These are phyloP conservation scores for Galeopsis tetrahit DNA, from an alignment of 257 asterid genomes.

Conservation along the genomic window DNA sequence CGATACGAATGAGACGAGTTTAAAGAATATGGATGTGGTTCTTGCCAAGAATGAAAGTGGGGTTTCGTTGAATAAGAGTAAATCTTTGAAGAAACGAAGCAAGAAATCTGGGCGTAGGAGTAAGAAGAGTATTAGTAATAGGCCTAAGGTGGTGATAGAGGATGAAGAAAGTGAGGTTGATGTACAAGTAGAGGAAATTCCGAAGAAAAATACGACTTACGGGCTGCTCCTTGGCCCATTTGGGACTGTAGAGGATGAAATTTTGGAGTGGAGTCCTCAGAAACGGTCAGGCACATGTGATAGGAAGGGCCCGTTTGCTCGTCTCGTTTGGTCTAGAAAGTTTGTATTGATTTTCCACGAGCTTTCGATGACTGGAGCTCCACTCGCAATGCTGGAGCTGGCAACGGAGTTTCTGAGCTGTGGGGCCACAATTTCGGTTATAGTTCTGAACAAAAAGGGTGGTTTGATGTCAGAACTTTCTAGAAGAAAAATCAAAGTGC, in stretches of 20 bases:
- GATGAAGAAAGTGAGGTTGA: conserved; percentile 53
- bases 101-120: conserved; percentile 60
- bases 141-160: conserved; percentile 46
- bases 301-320: conserved; percentile 92
- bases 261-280: conserved; percentile 92
- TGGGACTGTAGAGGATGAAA: conserved; percentile 79
- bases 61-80: conserved; percentile 35
- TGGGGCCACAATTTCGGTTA: conserved; percentile 86
- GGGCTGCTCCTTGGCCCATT: conserved; percentile 92
- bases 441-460: conserved; percentile 83
- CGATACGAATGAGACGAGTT: conserved; percentile 40
- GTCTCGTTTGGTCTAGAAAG: conserved; percentile 97
- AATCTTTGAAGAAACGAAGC: conserved; percentile 53
- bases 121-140: conserved; percentile 49
- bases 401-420: conserved; percentile 97
- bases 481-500: conserved; percentile 90
- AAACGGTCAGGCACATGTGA: conserved; percentile 92
- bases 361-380: conserved; percentile 98
- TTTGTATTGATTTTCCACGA: conserved; percentile 93
- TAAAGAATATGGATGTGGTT: conserved; percentile 39
- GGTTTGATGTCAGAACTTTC: conserved; percentile 85
- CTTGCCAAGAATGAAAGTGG: conserved; percentile 49
- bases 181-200: conserved; percentile 70
- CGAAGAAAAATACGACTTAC: conserved; percentile 70
- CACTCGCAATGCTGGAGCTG: conserved; percentile 97